Conservation (phyloP, 169 alveolate genomes). For the Neospora caninum region DNA sequence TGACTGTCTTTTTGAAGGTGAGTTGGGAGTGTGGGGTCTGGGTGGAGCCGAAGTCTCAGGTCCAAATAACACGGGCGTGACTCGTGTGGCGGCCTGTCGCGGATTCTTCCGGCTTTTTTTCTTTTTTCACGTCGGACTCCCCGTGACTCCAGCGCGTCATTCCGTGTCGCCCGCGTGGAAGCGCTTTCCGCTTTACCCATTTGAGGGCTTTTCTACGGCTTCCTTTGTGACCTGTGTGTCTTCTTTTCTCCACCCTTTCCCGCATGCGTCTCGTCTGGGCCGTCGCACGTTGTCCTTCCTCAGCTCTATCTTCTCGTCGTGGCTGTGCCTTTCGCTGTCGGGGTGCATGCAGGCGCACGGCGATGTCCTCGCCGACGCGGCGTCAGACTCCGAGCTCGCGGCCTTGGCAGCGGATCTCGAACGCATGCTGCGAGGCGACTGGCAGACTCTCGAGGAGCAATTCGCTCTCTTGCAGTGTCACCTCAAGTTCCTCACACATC, state of each 20-base stretch:
- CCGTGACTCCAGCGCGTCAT: too few species aligned
- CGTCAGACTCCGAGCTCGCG: not conserved
- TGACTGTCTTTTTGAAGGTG: conserved; percentile 22
- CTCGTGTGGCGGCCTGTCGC: too few species aligned
- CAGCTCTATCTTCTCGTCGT: too few species aligned
- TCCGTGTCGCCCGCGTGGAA: too few species aligned
- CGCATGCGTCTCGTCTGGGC: too few species aligned
- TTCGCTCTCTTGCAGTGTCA: not conserved
- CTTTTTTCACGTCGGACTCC: not conserved
- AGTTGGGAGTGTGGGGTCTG: not conserved
- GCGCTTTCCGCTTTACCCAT: too few species aligned
- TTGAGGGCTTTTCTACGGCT: too few species aligned
- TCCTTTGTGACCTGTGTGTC: too few species aligned
- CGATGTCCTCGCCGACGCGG: not conserved
- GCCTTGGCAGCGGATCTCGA: not conserved
- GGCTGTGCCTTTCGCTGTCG: too few species aligned
- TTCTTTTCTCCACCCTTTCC: too few species aligned
- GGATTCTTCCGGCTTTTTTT: not conserved
- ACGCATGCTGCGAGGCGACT: not conserved
- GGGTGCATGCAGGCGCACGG: conserved; percentile 37
- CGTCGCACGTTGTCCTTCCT: too few species aligned
- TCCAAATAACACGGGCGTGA: not conserved
- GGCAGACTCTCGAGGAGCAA: not conserved
- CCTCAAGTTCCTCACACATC: conserved; percentile 35
- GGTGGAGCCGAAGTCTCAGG: not conserved